phyloP scores from a whole-genome alignment of 192 early-diverging fungal species.

The Geosiphon pyriformis region DNA sequence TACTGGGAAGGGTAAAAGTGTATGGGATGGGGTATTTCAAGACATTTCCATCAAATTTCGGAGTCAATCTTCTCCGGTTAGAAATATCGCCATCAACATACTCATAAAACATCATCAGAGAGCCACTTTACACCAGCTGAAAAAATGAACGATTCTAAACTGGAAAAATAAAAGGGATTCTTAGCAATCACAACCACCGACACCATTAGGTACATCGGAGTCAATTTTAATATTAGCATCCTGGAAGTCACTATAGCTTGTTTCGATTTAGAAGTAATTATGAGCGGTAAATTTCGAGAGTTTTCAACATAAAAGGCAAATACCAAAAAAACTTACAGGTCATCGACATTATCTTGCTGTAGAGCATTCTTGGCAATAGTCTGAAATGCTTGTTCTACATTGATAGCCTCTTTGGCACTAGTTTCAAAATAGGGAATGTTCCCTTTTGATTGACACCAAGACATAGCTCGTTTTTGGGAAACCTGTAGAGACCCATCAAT shows the following conservation, averaged over 20 bases:
- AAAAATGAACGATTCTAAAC: too few species aligned
- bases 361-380: slow-evolving; percentile 93
- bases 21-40: too few species aligned
- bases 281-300: background rate
- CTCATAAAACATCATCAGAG: too few species aligned
- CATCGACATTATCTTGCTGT: slow-evolving; percentile 87
- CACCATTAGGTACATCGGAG: slow-evolving; percentile 60
- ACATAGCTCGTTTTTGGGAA: slow-evolving; percentile 90
- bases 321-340: slow-evolving; percentile 49
- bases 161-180: too few species aligned
- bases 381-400: slow-evolving; percentile 96
- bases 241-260: slow-evolving; percentile 69
- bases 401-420: slow-evolving; percentile 95
- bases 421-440: slow-evolving; percentile 98
- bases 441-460: slow-evolving; percentile 95
- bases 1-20: too few species aligned
- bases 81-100: too few species aligned
- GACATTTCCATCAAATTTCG: too few species aligned
- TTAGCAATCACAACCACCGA: too few species aligned
- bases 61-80: too few species aligned
- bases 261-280: slow-evolving; percentile 8
- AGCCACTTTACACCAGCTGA: too few species aligned
- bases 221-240: slow-evolving; percentile 90
- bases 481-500: slow-evolving; percentile 51
- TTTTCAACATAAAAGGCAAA: slow-evolving; percentile 14